These are phyloP conservation scores for Cornus suecica DNA, from an alignment of 148 eudicot species.

Conservation along the genomic window DNA sequence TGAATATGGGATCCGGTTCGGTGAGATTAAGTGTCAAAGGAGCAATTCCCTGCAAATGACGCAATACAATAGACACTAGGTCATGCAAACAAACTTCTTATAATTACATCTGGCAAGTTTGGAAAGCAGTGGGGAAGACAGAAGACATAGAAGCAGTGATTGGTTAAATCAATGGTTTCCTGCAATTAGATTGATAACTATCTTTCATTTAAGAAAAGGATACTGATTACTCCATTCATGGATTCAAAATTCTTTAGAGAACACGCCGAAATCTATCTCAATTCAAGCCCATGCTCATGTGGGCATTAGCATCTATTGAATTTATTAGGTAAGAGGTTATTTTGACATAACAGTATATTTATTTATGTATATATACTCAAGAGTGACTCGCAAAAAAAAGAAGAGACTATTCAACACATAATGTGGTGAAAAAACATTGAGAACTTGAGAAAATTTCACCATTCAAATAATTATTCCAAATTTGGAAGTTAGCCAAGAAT, in stretches of 20 bases:
- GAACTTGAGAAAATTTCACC: neutral
- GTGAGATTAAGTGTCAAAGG: constrained; percentile 80
- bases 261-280: neutral
- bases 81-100: neutral
- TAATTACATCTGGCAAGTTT: neutral
- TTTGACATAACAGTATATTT: too few relatives aligned
- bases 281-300: neutral
- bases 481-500: neutral
- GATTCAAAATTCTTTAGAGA: neutral
- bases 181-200: neutral
- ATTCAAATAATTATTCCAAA: neutral
- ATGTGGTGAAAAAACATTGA: neutral
- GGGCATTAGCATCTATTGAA: neutral
- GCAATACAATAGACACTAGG: neutral
- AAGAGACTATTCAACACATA: neutral
- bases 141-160: neutral
- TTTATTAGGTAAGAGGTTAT: neutral
- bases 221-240: neutral
- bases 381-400: neutral
- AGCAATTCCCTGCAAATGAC: constrained; percentile 65
- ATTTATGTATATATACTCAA: too few relatives aligned
- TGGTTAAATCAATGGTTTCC: neutral
- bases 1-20: constrained; percentile 71
- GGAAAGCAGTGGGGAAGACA: neutral
- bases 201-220: neutral